A percentile compares a stretch with the other conserved stretches of the same genome.
Evolutionary conservation across 495 filamentous ascomycete species (phyloP).

Genomic region (Pyrenula aspistea): DNA sequence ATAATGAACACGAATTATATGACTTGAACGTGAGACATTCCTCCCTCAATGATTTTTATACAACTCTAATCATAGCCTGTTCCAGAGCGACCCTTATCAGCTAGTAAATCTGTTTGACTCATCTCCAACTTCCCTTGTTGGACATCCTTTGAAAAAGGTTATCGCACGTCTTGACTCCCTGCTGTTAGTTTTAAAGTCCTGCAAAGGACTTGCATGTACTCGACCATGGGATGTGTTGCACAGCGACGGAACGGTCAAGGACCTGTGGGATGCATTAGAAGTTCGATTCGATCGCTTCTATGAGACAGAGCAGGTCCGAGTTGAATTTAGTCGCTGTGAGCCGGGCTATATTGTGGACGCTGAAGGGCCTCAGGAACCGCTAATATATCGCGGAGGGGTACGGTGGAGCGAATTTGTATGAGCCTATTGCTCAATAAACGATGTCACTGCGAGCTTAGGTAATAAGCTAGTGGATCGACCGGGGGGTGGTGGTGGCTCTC

Average conservation of each 20-base stretch:
- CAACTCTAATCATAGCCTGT: not conserved
- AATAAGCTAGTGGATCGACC: too few species aligned
- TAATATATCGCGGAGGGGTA: constrained; percentile 18
- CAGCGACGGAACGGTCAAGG: constrained; percentile 27
- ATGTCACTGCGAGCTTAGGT: too few species aligned
- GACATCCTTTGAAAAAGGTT: constrained; percentile 22
- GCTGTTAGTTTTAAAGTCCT: constrained; percentile 53
- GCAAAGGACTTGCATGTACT: constrained; percentile 41
- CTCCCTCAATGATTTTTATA: not conserved
- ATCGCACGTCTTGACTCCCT: constrained; percentile 46
- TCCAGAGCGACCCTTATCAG: constrained; percentile 46
- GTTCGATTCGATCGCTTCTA: constrained; percentile 48
- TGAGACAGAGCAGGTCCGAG: constrained; percentile 23
- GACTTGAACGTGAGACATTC: constrained; percentile 35
- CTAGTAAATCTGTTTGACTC: constrained; percentile 40
- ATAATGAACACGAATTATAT: constrained; percentile 51
- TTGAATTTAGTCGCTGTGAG: constrained; percentile 47
- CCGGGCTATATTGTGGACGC: constrained; percentile 45
- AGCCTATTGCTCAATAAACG: too few species aligned
- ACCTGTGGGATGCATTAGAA: constrained; percentile 28
- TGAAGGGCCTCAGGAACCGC: constrained; percentile 41
- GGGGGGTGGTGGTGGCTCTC: too few species aligned
- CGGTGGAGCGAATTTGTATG: constrained; percentile 14
- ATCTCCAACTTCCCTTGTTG: constrained; percentile 7
- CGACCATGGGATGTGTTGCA: constrained; percentile 49